Base-by-base conservation (phyloP, 495 filamentous ascomycete species). In the Podospora fimiseda region DNA sequence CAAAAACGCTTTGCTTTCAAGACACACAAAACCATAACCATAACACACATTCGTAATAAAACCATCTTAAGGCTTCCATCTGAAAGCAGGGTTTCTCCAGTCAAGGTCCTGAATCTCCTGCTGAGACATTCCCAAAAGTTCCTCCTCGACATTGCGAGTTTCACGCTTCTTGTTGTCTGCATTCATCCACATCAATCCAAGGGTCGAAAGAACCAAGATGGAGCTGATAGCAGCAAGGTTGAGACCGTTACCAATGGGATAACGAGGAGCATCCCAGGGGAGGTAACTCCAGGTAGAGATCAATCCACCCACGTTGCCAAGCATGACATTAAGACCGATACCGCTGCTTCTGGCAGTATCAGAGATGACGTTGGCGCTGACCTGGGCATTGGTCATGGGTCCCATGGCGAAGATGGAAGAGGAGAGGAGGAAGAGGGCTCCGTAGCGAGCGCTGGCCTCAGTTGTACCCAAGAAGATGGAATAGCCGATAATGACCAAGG, bases 61-160 rank as follows among this genome's bases (percentile, higher is more conserved):
- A 33, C 11, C 27, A 33, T 33, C 27, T 60, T 63, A 84, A 54
- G 74, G 77, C 61, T 67, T 75, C 84, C 74, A 84, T 58, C 71
- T 75, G 65, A 86, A 88, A n/a, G 68, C 81, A 6, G 86, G 86
- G 60, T 90, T 83, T 53, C 73, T 76, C 83, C 84, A 90, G 59
- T 89, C 86, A 21, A 89, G 59, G 59, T 85, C 81, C 65, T 86
- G 75, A 13, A 87, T 68, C 69, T 85, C 67, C 55, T 68, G 55
- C 63, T 72, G 63, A 23, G 72, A 74, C 63, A 85, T 51, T 0
- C 79, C 82, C 2, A 70, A 71, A 56, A 89, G 55, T 51, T 78
- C 82, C 46, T 68, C 66, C 53, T 79, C 77, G 3, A 81, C 59
- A 59, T 81, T 78, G 21, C 71, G 68, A 13, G 57, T 56, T 27